A percentile compares a stretch with the other conserved stretches of the same genome.
phyloP scores from a whole-genome alignment of 73 alveolate genomes.

The Paramecium bursaria region DNA sequence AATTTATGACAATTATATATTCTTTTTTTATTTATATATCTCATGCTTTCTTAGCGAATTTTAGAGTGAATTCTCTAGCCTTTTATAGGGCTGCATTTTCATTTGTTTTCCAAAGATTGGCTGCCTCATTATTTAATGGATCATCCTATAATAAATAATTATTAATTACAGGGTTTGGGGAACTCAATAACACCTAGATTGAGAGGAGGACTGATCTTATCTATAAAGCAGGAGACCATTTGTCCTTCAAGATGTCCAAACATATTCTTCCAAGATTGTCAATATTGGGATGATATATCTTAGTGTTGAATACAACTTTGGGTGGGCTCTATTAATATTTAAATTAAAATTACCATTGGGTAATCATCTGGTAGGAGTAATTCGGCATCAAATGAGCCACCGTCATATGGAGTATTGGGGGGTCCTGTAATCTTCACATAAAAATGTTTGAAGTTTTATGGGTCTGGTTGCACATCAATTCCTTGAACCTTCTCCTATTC shows the following conservation, averaged over 20 bases:
- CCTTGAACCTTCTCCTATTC: conserved; percentile 59
- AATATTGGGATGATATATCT: conserved; percentile 95
- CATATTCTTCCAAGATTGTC: conserved; percentile 94
- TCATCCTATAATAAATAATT: conserved; percentile 74
- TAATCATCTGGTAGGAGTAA: conserved; percentile 89
- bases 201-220: conserved; percentile 90
- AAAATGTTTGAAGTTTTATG: conserved; percentile 62
- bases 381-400: conserved; percentile 88
- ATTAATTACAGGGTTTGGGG: conserved; percentile 77
- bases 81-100: conserved; percentile 84
- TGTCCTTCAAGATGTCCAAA: conserved; percentile 87
- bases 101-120: conserved; percentile 86
- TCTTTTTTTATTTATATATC: no score
- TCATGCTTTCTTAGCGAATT: conserved; percentile 73
- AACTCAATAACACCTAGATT: conserved; percentile 87
- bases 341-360: conserved; percentile 80
- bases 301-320: conserved; percentile 89
- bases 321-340: conserved; percentile 78
- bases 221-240: conserved; percentile 96
- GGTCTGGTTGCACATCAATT: conserved; percentile 66
- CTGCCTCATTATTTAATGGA: conserved; percentile 91
- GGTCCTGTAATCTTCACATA: conserved; percentile 64
- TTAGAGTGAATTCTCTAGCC: conserved; percentile 88
- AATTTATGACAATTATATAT: no score
- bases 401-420: conserved; percentile 75